Conservation (phyloP, 106 monocot genomes). For the Ottelia alismoides region DNA sequence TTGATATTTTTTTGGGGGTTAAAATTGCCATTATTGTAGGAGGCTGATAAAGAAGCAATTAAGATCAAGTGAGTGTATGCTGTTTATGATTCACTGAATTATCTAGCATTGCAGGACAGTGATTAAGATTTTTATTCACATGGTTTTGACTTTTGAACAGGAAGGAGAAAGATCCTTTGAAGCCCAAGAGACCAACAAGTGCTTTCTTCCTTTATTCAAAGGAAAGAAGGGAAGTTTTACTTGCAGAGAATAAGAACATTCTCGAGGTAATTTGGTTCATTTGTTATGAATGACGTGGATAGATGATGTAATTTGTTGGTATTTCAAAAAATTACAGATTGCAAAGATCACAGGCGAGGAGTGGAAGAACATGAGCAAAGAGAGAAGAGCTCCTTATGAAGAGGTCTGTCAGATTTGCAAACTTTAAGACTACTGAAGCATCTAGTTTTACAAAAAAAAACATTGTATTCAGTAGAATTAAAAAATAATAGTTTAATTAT, state of each 20-base stretch:
- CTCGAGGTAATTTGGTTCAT: constrained; percentile 32
- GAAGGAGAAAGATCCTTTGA: constrained; percentile 87
- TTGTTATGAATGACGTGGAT: background rate
- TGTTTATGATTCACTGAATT: too few relatives aligned
- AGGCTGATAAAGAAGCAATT: constrained; percentile 30
- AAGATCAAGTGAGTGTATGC: too few relatives aligned
- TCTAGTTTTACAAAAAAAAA: too few relatives aligned
- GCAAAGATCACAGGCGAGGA: constrained; percentile 87
- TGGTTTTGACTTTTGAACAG: too few relatives aligned
- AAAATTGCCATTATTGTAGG: constrained; percentile 31
- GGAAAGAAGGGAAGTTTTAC: constrained; percentile 34
- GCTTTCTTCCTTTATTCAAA: constrained; percentile 70
- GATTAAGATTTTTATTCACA: background rate
- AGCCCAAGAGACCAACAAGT: constrained; percentile 68
- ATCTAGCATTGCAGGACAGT: background rate
- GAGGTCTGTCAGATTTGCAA: constrained; percentile 33
- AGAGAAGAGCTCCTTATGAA: constrained; percentile 50
- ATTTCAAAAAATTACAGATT: constrained; percentile 50
- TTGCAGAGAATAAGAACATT: constrained; percentile 45
- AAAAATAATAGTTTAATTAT: too few relatives aligned
- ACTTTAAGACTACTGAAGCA: too few relatives aligned
- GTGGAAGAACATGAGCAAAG: constrained; percentile 72
- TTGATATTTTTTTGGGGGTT: too few relatives aligned
- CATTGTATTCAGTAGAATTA: too few relatives aligned
- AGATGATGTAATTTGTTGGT: too few relatives aligned